Percentiles rank a stretch among this genome's conserved stretches.
Conservation (phyloP, 2,329 filamentous ascomycete species). For the Proliferodiscus dingleyae region DNA sequence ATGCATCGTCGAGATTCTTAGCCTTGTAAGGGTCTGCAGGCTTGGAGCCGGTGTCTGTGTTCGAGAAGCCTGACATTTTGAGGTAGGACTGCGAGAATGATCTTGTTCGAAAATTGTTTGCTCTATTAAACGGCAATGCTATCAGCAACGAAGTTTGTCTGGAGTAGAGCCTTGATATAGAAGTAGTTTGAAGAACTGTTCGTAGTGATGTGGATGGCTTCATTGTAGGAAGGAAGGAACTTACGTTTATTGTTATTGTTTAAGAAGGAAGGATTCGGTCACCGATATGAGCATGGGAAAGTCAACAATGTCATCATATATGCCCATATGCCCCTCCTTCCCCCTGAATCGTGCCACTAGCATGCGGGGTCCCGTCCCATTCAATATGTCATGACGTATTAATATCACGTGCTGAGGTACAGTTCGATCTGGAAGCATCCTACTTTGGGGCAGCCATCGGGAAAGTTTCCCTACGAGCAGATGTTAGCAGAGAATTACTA, state of each 20-base stretch:
- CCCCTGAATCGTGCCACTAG: neutral
- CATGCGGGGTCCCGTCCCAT: neutral
- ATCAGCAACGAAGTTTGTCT: slow-evolving; percentile 10
- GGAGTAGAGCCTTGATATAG: neutral
- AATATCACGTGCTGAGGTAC: too few relatives aligned
- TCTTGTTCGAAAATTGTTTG: slow-evolving; percentile 4
- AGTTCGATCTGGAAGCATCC: too few relatives aligned
- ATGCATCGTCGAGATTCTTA: slow-evolving; percentile 60
- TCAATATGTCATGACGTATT: neutral
- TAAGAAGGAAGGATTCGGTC: neutral
- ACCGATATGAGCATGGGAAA: neutral
- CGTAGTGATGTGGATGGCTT: slow-evolving; percentile 8
- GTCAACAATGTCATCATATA: neutral
- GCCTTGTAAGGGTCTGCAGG: slow-evolving; percentile 71
- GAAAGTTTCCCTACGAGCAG: too few relatives aligned
- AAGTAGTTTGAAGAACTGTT: slow-evolving; percentile 1
- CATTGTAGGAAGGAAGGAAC: slow-evolving; percentile 4
- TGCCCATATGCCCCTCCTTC: too few relatives aligned
- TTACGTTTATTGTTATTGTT: neutral
- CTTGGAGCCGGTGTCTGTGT: slow-evolving; percentile 57
- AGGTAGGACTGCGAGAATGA: neutral
- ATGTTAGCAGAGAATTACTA: too few relatives aligned
- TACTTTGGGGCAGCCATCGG: too few relatives aligned
- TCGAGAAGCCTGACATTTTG: slow-evolving; percentile 43
- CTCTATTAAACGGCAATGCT: slow-evolving; percentile 3